These are phyloP conservation scores for Entonaema liquescens DNA, from an alignment of 495 filamentous ascomycete genomes.

Conservation along the genomic window DNA sequence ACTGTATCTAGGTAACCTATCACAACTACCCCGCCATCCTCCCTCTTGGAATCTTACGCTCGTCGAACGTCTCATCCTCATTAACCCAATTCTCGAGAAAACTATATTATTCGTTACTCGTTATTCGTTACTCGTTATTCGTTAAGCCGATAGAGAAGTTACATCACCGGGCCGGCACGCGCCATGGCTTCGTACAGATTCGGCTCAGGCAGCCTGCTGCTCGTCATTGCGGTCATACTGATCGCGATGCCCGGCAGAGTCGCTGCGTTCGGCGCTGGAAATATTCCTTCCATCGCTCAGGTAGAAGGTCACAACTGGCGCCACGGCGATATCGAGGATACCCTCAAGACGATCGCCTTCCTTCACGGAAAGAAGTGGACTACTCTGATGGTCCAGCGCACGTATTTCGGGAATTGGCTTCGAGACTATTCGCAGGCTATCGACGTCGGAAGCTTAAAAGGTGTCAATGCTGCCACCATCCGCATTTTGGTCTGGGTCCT, in stretches of 20 bases:
- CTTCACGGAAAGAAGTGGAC: conserved; percentile 96
- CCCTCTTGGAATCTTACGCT: neutral
- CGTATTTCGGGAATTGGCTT: conserved; percentile 90
- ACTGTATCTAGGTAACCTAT: neutral
- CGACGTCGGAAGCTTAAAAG: conserved; percentile 90
- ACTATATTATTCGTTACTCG: too few relatives aligned
- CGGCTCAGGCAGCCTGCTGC: conserved; percentile 54
- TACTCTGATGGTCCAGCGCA: conserved; percentile 83
- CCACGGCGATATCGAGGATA: conserved; percentile 94
- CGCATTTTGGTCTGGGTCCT: conserved; percentile 90
- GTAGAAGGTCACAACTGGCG: conserved; percentile 97
- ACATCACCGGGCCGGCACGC: neutral
- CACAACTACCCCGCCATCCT: neutral
- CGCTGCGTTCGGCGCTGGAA: conserved; percentile 91
- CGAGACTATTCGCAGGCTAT: conserved; percentile 86
- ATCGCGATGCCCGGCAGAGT: conserved; percentile 70
- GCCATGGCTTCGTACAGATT: conserved; percentile 53
- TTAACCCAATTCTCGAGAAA: neutral
- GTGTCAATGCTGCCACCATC: conserved; percentile 88
- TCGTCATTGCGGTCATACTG: conserved; percentile 61
- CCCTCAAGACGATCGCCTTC: conserved; percentile 87
- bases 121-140: too few relatives aligned
- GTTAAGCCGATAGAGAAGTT: neutral
- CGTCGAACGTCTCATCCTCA: neutral
- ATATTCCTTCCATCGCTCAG: conserved; percentile 91